phyloP scores from a whole-genome alignment of 306 rosid genomes.

The Cicer chorassanicum region DNA sequence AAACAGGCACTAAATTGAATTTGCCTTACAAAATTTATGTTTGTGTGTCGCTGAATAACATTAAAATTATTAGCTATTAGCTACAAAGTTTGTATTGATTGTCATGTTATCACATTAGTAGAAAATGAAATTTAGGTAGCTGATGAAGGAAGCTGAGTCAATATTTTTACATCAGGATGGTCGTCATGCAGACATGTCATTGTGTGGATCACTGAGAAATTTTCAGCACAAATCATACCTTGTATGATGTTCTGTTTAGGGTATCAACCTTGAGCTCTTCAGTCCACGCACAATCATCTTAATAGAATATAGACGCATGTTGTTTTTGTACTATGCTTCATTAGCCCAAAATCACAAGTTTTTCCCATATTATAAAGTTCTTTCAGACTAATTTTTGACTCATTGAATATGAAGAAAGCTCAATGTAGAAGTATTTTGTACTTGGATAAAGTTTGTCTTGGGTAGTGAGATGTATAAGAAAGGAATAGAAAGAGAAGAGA shows the following conservation, averaged over 20 bases:
- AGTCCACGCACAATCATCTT: not conserved
- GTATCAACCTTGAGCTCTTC: not conserved
- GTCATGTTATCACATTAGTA: not conserved
- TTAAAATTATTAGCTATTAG: not conserved
- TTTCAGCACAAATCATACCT: not conserved
- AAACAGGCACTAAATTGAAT: slow-evolving; percentile 33
- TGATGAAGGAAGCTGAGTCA: not conserved
- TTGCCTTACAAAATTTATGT: slow-evolving; percentile 5
- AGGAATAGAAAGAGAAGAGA: not conserved
- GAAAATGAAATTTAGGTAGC: not conserved
- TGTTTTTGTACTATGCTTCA: not conserved
- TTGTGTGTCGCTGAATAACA: not conserved
- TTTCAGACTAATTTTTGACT: not conserved
- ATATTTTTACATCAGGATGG: not conserved
- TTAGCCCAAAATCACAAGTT: not conserved
- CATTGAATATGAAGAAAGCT: not conserved
- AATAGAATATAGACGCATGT: not conserved
- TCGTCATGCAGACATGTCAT: not conserved
- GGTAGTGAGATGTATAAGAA: not conserved
- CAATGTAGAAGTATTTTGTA: not conserved
- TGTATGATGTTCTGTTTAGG: slow-evolving; percentile 6
- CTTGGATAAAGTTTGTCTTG: not conserved
- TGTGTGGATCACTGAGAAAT: not conserved
- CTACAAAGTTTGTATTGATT: slow-evolving; percentile 21
- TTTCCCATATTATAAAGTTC: not conserved